phyloP scores from a whole-genome alignment of 176 grass and related monocot genomes.

The Stipa capillata region DNA sequence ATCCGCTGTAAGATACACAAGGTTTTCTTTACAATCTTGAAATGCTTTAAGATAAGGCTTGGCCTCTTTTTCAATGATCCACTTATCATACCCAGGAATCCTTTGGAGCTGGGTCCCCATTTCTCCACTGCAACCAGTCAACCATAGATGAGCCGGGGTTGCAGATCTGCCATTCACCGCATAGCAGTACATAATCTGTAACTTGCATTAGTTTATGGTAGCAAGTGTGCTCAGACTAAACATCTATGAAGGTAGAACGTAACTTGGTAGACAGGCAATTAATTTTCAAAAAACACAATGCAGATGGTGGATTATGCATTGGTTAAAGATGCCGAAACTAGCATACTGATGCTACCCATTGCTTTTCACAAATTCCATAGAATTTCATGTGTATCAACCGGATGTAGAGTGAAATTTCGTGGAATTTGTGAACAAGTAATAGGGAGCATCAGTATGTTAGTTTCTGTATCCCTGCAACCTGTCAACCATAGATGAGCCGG shows the following conservation, averaged over 20 bases:
- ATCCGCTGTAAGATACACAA: conserved; percentile 89
- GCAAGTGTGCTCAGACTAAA: conserved; percentile 13
- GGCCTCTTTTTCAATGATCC: conserved; percentile 78
- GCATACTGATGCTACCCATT: too few species aligned
- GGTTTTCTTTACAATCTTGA: conserved; percentile 59
- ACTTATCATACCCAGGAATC: conserved; percentile 74
- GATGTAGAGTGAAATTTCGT: too few species aligned
- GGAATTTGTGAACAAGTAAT: too few species aligned
- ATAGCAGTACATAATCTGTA: conserved; percentile 98
- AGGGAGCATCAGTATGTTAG: too few species aligned
- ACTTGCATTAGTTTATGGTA: conserved; percentile 34
- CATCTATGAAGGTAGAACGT: neutral
- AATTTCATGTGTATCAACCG: too few species aligned
- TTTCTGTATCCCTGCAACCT: too few species aligned
- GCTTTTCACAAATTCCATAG: too few species aligned
- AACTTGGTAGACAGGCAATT: conserved; percentile 5
- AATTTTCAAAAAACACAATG: too few species aligned
- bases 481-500: too few species aligned
- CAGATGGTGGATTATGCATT: too few species aligned
- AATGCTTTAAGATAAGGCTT: conserved; percentile 82
- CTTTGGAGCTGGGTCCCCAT: conserved; percentile 60
- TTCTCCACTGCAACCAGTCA: conserved; percentile 91
- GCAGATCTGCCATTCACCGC: conserved; percentile 79
- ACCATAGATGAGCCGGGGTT: conserved; percentile 79
- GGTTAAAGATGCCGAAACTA: neutral